Evolutionary conservation across 352 stramenopile species (phyloP), one percentile per base, ranked within the genome.

Genomic region (Globisporangium polare): DNA sequence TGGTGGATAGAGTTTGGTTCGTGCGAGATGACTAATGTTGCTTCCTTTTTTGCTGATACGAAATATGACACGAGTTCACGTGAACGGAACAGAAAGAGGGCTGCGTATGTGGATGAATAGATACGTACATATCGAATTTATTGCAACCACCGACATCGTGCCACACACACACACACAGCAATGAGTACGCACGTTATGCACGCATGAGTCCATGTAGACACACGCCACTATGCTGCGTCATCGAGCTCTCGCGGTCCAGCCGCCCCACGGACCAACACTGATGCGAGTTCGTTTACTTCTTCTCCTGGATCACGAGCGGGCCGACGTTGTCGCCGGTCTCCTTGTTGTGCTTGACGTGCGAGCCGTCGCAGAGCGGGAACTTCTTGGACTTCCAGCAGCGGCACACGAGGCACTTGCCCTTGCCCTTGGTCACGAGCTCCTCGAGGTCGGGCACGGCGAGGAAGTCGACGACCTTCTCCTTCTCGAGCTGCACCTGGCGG

Each of bases 321-420:
- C 83, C 86, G 39, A 90, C 76, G 64, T 94, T 94, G 67, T 94
- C 83, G 27, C 86, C 83, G 43, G 83, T 92, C 63, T 90, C 77
- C 65, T 94, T 92, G 83, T 94, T 94, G 75, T 94, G 86, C 73
- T 94, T 91, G 61, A 82, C 72, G 80, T 94, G 86, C 52, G 71
- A 60, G 29, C 86, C 83, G 51, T 92, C 86, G 62, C 86, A 94
- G 67, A 80, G 80, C 7, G 86, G 86, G 67, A 94, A 94, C 72
- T 88, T 91, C 76, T 94, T 94, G 47, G 86, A 94, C 72, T 94
- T 94, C 86, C 86, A 94, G 73, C 86, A 94, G 61, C 86, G 80
- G 72, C 86, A 94, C 49, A 92, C 60, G 41, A 76, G 74, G 72
- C 86, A 94, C 63, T 94, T 94, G 62, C 84, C 76, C 68, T 90